Evolutionary conservation across 306 rosid species (phyloP), one percentile per base, ranked within the genome.

Genomic region (Mucuna pruriens): DNA sequence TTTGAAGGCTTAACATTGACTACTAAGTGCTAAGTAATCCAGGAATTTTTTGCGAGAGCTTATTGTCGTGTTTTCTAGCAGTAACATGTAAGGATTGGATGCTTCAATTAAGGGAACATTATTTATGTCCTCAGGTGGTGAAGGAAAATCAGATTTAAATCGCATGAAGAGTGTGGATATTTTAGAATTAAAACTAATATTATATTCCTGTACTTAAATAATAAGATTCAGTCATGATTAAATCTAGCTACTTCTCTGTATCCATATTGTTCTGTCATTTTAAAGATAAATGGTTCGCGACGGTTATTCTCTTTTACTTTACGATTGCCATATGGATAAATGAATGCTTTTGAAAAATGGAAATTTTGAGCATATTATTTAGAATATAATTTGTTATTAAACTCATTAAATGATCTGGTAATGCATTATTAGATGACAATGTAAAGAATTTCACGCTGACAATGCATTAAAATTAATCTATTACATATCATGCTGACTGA

Each of bases 61-160:
- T 58, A 40, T 69, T 69, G 49, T 57, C 8, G 17, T 12, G 39
- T 49, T 36, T 54, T 76, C 61, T 19, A 29, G 71, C 15, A 45
- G 45, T 63, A 12, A 12, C 19, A 42, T 26, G 29, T 42, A 64
- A 64, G 29, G 64, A 77, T 48, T 22, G 45, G 48, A 29, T 68
- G 42, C 39, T 55, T 55, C 1, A 67, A 39, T 54, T 48, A 26
- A n/a, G 46, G 45, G 36, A 51, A 42, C 11, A 26, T 44, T 20
- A 17, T 60, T 42, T 13, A 13, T 78, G 19, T 38, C 63, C 31
- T 78, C 45, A 17, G 42, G 55, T 4, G 15, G 26, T 44, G 42
- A 15, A 67, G 63, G 67, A 51, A 62, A 54, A 67, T 54, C 66
- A 36, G 13, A 69, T 69, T 79, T 12, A 29, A 55, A 68, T n/a